Evolutionary conservation across 371 early-diverging fungal species (phyloP).

Genomic region (Saksenaea vasiformis): DNA sequence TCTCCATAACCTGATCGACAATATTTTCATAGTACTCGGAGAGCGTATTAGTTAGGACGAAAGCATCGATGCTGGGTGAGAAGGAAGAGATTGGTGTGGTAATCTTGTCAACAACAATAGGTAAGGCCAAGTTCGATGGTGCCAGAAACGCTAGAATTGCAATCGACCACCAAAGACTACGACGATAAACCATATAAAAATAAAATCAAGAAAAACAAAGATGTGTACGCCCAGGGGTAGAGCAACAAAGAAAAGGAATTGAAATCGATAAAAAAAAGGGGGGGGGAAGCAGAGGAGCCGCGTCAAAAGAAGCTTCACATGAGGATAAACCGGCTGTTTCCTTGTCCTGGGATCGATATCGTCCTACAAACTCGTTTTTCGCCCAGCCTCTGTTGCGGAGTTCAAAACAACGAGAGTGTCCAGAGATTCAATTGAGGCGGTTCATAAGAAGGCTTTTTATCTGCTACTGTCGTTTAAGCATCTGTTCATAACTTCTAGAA

Average conservation of each 20-base stretch:
- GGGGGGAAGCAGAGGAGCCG: not conserved
- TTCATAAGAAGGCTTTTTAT: too few species aligned
- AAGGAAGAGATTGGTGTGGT: not conserved
- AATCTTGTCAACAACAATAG: not conserved
- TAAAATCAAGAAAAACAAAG: not conserved
- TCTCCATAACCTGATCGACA: slow-evolving; percentile 46
- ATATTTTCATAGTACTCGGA: slow-evolving; percentile 51
- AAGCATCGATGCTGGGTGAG: slow-evolving; percentile 4
- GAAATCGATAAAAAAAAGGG: not conserved
- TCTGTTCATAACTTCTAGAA: too few species aligned
- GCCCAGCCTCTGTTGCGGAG: not conserved
- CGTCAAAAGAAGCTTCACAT: not conserved
- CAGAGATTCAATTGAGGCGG: too few species aligned
- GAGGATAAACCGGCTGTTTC: not conserved
- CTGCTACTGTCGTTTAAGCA: too few species aligned
- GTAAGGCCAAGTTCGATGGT: not conserved
- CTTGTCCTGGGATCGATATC: not conserved
- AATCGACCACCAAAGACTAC: not conserved
- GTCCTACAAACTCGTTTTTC: not conserved
- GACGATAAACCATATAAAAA: not conserved
- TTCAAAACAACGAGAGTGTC: not conserved
- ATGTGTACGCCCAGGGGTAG: not conserved
- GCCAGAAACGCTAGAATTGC: not conserved
- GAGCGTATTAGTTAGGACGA: slow-evolving; percentile 22
- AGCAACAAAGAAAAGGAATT: not conserved